Conservation (phyloP, 345 rosid genomes). For the Camelina sativa region DNA sequence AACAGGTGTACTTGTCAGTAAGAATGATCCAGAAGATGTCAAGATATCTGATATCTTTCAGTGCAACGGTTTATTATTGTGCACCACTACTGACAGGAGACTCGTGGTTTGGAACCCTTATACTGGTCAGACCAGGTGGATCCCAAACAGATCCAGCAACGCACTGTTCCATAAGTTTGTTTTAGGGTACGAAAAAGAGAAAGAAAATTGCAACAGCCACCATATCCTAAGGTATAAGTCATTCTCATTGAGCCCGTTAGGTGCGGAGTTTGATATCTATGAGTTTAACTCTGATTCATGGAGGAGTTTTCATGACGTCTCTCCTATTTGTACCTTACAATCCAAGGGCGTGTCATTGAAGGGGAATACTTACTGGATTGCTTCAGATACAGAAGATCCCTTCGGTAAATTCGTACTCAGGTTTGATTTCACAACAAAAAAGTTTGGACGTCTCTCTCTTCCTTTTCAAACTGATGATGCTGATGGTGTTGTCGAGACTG, state of each 20-base stretch:
- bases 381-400: background rate
- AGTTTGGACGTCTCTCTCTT: background rate
- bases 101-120: conserved; percentile 10
- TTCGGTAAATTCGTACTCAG: background rate
- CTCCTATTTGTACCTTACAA: background rate
- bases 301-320: background rate
- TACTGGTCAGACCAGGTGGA: background rate
- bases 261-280: background rate
- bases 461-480: background rate
- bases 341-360: background rate
- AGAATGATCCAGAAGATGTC: background rate
- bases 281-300: conserved; percentile 8
- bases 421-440: conserved; percentile 1
- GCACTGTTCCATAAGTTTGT: background rate
- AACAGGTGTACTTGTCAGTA: background rate
- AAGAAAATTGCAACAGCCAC: too few species aligned
- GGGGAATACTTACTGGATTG: conserved; percentile 1
- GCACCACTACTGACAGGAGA: background rate
- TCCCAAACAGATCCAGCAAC: background rate
- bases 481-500: background rate
- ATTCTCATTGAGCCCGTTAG: too few species aligned
- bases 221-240: too few species aligned
- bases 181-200: background rate
- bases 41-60: background rate
- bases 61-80: background rate